Evolutionary conservation across 2,329 filamentous ascomycete genomes (phyloP), one percentile per base, ranked within the genome.

Genomic region (Westerdykella ornata): DNA sequence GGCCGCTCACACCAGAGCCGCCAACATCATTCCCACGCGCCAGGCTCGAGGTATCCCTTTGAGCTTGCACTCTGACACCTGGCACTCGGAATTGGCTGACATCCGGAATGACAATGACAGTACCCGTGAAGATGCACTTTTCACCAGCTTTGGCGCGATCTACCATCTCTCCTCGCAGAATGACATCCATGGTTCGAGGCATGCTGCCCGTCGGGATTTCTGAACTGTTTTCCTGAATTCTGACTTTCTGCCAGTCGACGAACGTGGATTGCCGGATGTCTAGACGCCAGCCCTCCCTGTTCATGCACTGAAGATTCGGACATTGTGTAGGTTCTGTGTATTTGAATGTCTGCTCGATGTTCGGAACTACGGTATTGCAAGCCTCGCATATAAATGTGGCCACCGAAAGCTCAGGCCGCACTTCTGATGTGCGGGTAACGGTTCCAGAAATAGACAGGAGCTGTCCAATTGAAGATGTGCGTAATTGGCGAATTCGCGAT

Each of bases 141-240:
- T 98, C 92, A 49, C 92, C 92, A 37, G 92, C 92, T 72, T 97
- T 97, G 39, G 90, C 89, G 38, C 92, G 82, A 58, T 98, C 92
- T 18, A 98, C 92, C 72, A 98, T 96, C 65, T 98, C 92, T 59
- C 92, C 92, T 46, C 92, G 83, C 26, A 98, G 69, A 52, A 98
- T 96, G 32, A 98, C 85, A 59, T 98, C 92, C 80, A 98, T 92
- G 2, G 92, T 98, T 45, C 92, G 80, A 17, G 92, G 92, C 92
- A 98, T 98, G 69, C 89, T 96, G 41, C 92, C 92, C 0, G 92
- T 98, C 0, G 92, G 92, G 29, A 98, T 98, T 64, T 98, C 92
- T 3, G 90, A 90, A 53, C 88, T 95, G 71, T 97, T 98, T 68
- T 98, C 92, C 68, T 98, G 92, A 47, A 97, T 88, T 48, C 94